Evolutionary conservation across 2,329 filamentous ascomycete genomes (phyloP), one percentile per base, ranked within the genome.

Genomic region (Delphinella strobiligena): DNA sequence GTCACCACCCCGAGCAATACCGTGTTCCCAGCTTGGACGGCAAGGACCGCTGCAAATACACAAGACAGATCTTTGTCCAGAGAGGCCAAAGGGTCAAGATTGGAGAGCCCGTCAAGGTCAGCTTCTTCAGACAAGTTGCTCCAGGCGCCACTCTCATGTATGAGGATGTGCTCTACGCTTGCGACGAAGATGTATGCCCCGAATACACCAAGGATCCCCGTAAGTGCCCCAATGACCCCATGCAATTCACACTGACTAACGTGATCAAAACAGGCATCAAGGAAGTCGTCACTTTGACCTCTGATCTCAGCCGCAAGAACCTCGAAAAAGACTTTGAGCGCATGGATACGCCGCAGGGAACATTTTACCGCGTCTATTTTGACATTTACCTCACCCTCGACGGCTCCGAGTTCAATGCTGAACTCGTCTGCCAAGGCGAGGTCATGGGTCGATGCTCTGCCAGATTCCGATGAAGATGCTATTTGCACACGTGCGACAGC

Each of bases 21-120:
- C 87, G 91, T 58, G 91, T 96, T 17, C 91, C 91, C 14, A 93
- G 85, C 46, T 74, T 98, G 41, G 91, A 98, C 53, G 91, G 91
- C 55, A 94, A 95, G 62, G 91, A 98, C 56, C 78, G 91, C 45
- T 98, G 91, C 80, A 96, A 96, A 67, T 96, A 96, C 60, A 96
- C 91, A 1, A 73, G 91, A 39, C 91, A 98, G 59, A 96, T 98
- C 41, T 98, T 96, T 53, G 89, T 98, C 48, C 91, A 95, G 56
- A 96, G 95, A 68, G 91, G 91, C 12, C 91, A 98, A 62, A 82
- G 93, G 61, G 88, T 98, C 64, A 96, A 96, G 79, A 96, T 94
- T 61, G 91, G 91, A 53, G 91, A 98, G 66, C 89, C 91, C 1
- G 89, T 96, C 66, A 96, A 96, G 71, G 91, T 96, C 33, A 93